A percentile compares a stretch with the other conserved stretches of the same genome.
Conservation (phyloP, 2,329 filamentous ascomycete genomes). For the Tolypocladium endophyticum region DNA sequence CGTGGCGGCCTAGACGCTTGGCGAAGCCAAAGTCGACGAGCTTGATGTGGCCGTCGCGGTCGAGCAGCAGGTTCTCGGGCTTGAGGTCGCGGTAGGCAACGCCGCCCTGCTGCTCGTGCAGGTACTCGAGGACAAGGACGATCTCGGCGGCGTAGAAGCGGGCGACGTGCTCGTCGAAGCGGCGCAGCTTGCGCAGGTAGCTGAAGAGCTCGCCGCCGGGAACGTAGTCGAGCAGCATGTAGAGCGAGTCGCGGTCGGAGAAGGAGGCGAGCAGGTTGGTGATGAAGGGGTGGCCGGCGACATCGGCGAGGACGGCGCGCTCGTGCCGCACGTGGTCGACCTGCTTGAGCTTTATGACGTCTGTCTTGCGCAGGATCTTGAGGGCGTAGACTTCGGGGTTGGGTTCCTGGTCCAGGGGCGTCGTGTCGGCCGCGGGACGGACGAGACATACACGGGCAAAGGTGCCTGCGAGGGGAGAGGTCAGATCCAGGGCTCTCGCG, state of each 20-base stretch:
- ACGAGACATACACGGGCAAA: constrained; percentile 78
- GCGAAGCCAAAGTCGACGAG: constrained; percentile 81
- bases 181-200: constrained; percentile 65
- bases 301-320: constrained; percentile 64
- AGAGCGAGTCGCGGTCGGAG: constrained; percentile 67
- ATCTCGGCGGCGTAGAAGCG: constrained; percentile 81
- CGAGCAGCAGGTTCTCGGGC: constrained; percentile 72
- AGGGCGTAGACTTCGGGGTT: constrained; percentile 58
- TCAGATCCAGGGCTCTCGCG: background rate
- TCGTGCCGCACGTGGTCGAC: constrained; percentile 81
- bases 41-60: constrained; percentile 69
- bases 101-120: constrained; percentile 68
- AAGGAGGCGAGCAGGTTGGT: constrained; percentile 70
- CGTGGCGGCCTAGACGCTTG: constrained; percentile 56
- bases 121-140: constrained; percentile 67
- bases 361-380: constrained; percentile 65
- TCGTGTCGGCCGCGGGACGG: constrained; percentile 43
- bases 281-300: constrained; percentile 75
- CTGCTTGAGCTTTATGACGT: constrained; percentile 74
- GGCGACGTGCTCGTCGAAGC: constrained; percentile 68
- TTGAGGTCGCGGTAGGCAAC: constrained; percentile 76
- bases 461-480: constrained; percentile 36
- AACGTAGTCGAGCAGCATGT: constrained; percentile 76
- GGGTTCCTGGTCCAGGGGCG: constrained; percentile 20
- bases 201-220: constrained; percentile 79